These are phyloP conservation scores for Ustilago loliicola DNA, from an alignment of 1,284 basidiomycete species.

Conservation along the genomic window DNA sequence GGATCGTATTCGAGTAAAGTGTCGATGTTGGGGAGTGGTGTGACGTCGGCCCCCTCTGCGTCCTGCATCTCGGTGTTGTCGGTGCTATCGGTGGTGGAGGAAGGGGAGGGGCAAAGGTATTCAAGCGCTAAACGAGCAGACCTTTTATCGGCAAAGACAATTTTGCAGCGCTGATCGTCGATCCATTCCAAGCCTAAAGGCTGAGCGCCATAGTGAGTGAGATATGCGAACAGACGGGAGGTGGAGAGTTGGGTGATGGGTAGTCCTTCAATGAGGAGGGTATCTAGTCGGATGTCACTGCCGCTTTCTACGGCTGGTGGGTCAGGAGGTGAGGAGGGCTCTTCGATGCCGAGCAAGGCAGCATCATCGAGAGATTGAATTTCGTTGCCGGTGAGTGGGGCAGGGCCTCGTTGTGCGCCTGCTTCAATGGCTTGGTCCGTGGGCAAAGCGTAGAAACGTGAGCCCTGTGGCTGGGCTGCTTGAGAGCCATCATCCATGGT, in stretches of 20 bases:
- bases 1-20: slow-evolving; percentile 35
- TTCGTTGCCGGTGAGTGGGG: slow-evolving; percentile 25
- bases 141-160: slow-evolving; percentile 62
- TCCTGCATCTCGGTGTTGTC: slow-evolving; percentile 15
- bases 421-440: slow-evolving; percentile 54
- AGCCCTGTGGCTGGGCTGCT: background rate
- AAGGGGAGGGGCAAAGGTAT: slow-evolving; percentile 49
- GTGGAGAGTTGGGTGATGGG: slow-evolving; percentile 69
- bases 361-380: slow-evolving; percentile 20
- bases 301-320: slow-evolving; percentile 53
- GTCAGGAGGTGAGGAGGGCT: slow-evolving; percentile 23
- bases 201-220: slow-evolving; percentile 64
- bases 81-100: background rate
- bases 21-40: slow-evolving; percentile 44
- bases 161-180: slow-evolving; percentile 61
- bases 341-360: slow-evolving; percentile 25
- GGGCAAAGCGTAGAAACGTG: slow-evolving; percentile 56
- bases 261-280: slow-evolving; percentile 61
- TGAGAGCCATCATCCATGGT: slow-evolving; percentile 34
- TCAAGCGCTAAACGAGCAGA: slow-evolving; percentile 59
- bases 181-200: slow-evolving; percentile 69
- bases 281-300: slow-evolving; percentile 56
- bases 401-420: slow-evolving; percentile 50
- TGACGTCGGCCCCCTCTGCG: background rate
- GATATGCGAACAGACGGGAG: slow-evolving; percentile 66